Base-by-base conservation (phyloP, 1,139 yeast genomes). In the Eremothecium cymbalariae region DNA sequence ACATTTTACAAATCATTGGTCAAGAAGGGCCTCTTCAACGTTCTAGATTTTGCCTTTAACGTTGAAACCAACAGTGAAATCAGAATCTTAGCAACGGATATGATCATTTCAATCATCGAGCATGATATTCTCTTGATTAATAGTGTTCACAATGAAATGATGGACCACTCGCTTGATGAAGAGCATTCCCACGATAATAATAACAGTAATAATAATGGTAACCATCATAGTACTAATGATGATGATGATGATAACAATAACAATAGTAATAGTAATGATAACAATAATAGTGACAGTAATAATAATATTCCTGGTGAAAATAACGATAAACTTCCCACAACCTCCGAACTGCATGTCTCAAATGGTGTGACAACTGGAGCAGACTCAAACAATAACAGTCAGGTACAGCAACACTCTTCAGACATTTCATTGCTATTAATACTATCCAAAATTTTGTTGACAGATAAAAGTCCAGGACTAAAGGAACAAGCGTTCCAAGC, bases 401-500 rank as follows among this genome's bases (percentile, higher is more conserved):
- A 18, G 16, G 12, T 21, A 13, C 21, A 38, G 32, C 37, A 3
- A 9, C 27, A 57, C 69, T 25, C 67, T 72, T 6, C 70, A 68
- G 84, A 79, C 49, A 73, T 77, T 72, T 69, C 81, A 0, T 58
- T 84, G 33, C 62, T 82, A 24, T 58, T 67, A 9, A 71, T 80
- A 6, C 60, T 88, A 29, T 69, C 83, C 1, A 68, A 74, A 30
- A 66, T 86, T 19, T 58, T 88, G 17, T 59, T 78, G 3, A 66
- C 69, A 17, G 94, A 83, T 41, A 63, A 67, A 23, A 76, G 78
- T 44, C 70, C 79, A 5, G 94, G 94, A 0, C 60, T 86, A 33
- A 78, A 82, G 51, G 72, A 80, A 4, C 96, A 86, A 55, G 82
- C 90, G 1, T 75, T 74, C 42, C 95, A 86, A 58, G 94, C 95